Conservation (phyloP, 345 rosid species). For the Brassica juncea region DNA sequence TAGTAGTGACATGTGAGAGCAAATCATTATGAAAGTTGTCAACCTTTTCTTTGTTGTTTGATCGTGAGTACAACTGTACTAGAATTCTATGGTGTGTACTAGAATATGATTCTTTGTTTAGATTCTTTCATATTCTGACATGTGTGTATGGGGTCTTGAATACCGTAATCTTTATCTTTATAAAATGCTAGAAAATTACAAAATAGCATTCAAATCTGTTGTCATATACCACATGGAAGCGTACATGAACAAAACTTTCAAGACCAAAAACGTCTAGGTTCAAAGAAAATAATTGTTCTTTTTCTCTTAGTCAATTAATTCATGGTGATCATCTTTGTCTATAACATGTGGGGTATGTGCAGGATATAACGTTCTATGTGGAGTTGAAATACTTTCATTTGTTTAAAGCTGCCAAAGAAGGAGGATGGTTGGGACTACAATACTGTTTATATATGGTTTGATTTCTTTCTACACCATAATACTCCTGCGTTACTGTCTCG, state of each 20-base stretch:
- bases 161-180: background rate
- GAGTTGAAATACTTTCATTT: slow-evolving; percentile 91
- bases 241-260: slow-evolving; percentile 12
- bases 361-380: slow-evolving; percentile 92
- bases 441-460: slow-evolving; percentile 61
- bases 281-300: slow-evolving; percentile 20
- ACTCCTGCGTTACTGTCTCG: slow-evolving; percentile 78
- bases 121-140: background rate
- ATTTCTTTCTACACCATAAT: slow-evolving; percentile 85
- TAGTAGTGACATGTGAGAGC: background rate
- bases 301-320: background rate
- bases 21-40: background rate
- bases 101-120: background rate
- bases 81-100: background rate
- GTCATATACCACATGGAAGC: slow-evolving; percentile 27
- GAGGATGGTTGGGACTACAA: slow-evolving; percentile 86
- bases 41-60: slow-evolving; percentile 1
- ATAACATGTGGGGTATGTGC: slow-evolving; percentile 39
- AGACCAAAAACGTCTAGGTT: slow-evolving; percentile 24
- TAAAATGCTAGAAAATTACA: slow-evolving; percentile 15
- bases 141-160: background rate
- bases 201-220: slow-evolving; percentile 32
- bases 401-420: slow-evolving; percentile 71
- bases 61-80: background rate
- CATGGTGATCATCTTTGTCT: background rate